A percentile compares a stretch with the other conserved stretches of the same genome.
These are phyloP conservation scores for Penicillium frequentans DNA, from an alignment of 2,329 filamentous ascomycete species.

Conservation along the genomic window DNA sequence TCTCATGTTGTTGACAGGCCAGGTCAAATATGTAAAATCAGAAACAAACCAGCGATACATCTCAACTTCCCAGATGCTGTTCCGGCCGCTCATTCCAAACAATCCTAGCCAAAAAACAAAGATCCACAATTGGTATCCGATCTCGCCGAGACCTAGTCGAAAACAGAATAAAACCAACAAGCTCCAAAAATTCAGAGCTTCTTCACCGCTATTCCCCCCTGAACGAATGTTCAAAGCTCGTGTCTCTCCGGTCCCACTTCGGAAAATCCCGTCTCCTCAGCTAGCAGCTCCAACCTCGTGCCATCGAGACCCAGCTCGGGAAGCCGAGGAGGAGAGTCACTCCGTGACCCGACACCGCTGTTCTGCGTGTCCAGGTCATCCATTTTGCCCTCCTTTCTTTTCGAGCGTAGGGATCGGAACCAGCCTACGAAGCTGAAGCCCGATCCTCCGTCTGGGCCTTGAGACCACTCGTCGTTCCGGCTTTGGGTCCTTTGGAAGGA, in stretches of 20 bases:
- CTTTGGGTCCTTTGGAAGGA: background rate
- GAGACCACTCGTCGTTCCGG: background rate
- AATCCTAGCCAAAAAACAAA: background rate
- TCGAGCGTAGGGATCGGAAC: background rate
- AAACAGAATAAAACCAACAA: background rate
- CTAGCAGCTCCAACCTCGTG: background rate
- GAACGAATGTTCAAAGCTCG: background rate
- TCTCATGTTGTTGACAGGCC: background rate
- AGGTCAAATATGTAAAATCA: background rate
- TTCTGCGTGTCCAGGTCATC: background rate
- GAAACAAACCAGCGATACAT: background rate
- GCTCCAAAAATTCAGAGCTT: background rate
- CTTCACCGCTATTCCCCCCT: background rate
- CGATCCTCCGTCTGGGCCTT: background rate
- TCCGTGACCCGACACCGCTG: background rate
- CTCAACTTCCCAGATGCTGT: background rate
- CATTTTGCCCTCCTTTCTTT: background rate
- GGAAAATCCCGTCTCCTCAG: background rate
- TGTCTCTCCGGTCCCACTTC: background rate
- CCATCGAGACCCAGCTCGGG: slow-evolving; percentile 1
- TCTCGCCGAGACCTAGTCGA: background rate
- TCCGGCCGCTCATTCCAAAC: background rate
- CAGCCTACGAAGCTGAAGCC: background rate
- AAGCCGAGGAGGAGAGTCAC: background rate
- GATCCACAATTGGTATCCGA: background rate